Percentiles rank a stretch among this genome's conserved stretches.
These are phyloP conservation scores for Pichia sp. DNA, from an alignment of 1,139 yeast genomes.

Conservation along the genomic window DNA sequence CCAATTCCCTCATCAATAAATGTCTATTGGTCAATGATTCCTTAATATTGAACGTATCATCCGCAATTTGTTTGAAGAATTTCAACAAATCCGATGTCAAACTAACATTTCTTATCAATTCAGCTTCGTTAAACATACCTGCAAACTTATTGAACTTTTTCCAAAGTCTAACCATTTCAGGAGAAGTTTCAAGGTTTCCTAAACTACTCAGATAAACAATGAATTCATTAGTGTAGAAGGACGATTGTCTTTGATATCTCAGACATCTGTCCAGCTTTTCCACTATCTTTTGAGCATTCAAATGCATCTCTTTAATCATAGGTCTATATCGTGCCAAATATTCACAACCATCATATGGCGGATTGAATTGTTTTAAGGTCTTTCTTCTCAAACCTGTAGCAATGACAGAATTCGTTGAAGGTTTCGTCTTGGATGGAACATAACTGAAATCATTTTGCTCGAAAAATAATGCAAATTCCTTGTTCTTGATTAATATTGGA, in stretches of 20 bases:
- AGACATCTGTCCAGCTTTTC: slow-evolving; percentile 30
- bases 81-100: slow-evolving; percentile 80
- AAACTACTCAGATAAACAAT: slow-evolving; percentile 41
- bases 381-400: slow-evolving; percentile 85
- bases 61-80: slow-evolving; percentile 59
- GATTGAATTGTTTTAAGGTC: slow-evolving; percentile 86
- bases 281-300: slow-evolving; percentile 51
- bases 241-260: slow-evolving; percentile 28
- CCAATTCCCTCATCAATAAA: slow-evolving; percentile 82
- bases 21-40: slow-evolving; percentile 94
- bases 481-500: slow-evolving; percentile 80
- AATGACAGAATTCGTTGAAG: slow-evolving; percentile 42
- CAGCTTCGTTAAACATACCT: slow-evolving; percentile 72
- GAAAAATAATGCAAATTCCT: slow-evolving; percentile 82
- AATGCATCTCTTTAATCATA: slow-evolving; percentile 72
- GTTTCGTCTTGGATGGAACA: slow-evolving; percentile 56
- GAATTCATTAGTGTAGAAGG: slow-evolving; percentile 48
- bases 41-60: slow-evolving; percentile 84
- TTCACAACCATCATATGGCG: slow-evolving; percentile 84
- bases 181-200: slow-evolving; percentile 27
- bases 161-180: slow-evolving; percentile 82
- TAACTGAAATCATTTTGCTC: slow-evolving; percentile 77
- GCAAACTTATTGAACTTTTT: slow-evolving; percentile 69
- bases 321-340: slow-evolving; percentile 88
- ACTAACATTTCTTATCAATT: slow-evolving; percentile 68